Evolutionary conservation across 805 yeast species (phyloP).

Genomic region (Kodamaea neixiangensis): DNA sequence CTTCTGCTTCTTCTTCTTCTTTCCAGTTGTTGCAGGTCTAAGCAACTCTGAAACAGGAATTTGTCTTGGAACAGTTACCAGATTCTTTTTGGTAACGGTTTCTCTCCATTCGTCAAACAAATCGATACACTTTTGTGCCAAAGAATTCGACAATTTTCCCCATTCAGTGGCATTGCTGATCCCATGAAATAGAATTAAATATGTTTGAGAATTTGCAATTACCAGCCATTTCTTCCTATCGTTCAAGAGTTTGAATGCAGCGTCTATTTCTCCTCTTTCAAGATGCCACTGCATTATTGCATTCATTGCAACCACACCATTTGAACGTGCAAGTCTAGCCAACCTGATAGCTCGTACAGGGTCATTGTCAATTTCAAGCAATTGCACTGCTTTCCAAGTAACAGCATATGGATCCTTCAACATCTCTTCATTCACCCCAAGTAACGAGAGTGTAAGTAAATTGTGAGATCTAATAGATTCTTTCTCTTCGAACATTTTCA

Average conservation of each 20-base stretch:
- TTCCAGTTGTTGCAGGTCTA: constrained; percentile 5
- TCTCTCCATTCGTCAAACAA: constrained; percentile 28
- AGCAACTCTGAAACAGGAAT: constrained; percentile 10
- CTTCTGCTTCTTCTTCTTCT: constrained; percentile 3
- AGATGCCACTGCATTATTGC: constrained; percentile 55
- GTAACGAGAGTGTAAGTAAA: constrained; percentile 22
- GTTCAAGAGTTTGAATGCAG: constrained; percentile 51
- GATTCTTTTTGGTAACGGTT: constrained; percentile 16
- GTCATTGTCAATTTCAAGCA: constrained; percentile 50
- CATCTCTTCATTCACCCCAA: constrained; percentile 62
- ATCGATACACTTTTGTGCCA: constrained; percentile 22
- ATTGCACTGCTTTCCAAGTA: constrained; percentile 52
- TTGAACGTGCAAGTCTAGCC: constrained; percentile 45
- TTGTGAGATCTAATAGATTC: neutral
- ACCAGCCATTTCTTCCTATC: constrained; percentile 65
- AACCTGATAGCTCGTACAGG: constrained; percentile 54
- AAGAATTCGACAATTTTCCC: constrained; percentile 29
- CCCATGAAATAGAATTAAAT: constrained; percentile 38
- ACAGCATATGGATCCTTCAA: constrained; percentile 59
- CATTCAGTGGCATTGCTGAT: constrained; percentile 32
- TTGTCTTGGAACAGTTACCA: constrained; percentile 12
- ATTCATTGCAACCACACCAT: constrained; percentile 56
- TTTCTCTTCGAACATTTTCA: constrained; percentile 26
- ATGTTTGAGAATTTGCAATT: constrained; percentile 49
- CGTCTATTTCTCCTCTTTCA: constrained; percentile 41